A percentile compares a stretch with the other conserved stretches of the same genome.
Evolutionary conservation across 2,329 filamentous ascomycete genomes (phyloP).

Genomic region (Cyanodermella asteris): DNA sequence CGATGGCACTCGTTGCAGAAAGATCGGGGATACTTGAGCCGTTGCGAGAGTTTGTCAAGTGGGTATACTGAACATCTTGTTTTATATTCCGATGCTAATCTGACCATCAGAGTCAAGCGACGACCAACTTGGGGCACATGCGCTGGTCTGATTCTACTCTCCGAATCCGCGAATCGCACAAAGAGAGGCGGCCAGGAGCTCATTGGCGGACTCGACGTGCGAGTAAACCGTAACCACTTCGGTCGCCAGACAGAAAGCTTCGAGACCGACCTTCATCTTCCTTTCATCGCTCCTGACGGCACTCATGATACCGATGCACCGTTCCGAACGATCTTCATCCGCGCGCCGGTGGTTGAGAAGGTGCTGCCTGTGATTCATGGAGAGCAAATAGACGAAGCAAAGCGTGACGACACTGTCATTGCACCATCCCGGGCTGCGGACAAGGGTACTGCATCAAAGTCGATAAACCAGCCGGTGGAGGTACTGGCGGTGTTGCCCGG

Average conservation of each 20-base stretch:
- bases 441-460: conserved; percentile 21
- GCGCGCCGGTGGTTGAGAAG: conserved; percentile 79
- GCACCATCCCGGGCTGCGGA: conserved; percentile 31
- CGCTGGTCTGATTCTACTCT: conserved; percentile 77
- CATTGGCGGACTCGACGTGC: conserved; percentile 74
- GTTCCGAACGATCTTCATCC: conserved; percentile 78
- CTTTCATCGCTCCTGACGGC: conserved; percentile 34
- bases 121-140: conserved; percentile 92
- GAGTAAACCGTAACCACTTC: conserved; percentile 87
- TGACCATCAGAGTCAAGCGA: conserved; percentile 35
- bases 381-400: conserved; percentile 27
- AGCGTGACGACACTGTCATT: conserved; percentile 29
- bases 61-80: too few species aligned
- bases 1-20: conserved; percentile 71
- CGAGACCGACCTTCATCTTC: conserved; percentile 48
- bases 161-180: conserved; percentile 66
- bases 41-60: conserved; percentile 79
- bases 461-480: conserved; percentile 29
- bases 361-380: conserved; percentile 35
- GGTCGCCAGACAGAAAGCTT: conserved; percentile 87
- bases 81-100: conserved; percentile 4
- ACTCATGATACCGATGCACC: conserved; percentile 16
- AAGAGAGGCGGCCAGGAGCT: conserved; percentile 85
- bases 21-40: conserved; percentile 66
- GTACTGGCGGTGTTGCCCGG: conserved; percentile 35